Evolutionary conservation across 345 rosid genomes (phyloP), one percentile per base, ranked within the genome.

Genomic region (Eucalyptus tenuipes): DNA sequence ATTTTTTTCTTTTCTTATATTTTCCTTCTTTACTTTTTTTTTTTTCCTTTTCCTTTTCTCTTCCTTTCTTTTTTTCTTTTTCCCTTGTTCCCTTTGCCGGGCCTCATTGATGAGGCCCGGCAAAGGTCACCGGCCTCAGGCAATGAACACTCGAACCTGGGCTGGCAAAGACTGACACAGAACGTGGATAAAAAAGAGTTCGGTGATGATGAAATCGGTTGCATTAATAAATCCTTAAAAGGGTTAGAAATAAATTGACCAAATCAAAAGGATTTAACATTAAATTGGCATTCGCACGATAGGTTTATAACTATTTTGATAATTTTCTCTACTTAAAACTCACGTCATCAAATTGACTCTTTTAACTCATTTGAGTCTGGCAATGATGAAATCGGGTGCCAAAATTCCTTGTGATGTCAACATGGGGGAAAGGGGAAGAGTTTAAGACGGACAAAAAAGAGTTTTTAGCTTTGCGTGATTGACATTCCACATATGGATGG

Each of bases 231-330:
- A 49, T 49, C 0, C 53, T 6, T 61, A 61, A 3, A 68, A 68
- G 20, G 12, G 37, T 68, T 8, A 16, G 2, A 31, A 31, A 15
- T 17, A 68, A 68, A 33, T 68, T 31, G 6, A 17, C 3, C 0
- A 68, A 0, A 68, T 68, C 3, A 0, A 68, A 33, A 16, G 2
- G 7, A 25, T 31, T 68, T 1, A 17, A 1, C 1, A 16, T 4
- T 68, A 42, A 68, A 31, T 68, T 10, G 1, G 7, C 12, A 17
- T 68, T 18, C 24, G 0, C 20, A 33, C 4, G 2, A 33, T 68
- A 8, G 0, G 4, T 17, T 2, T 9, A 8, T 0, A 5, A 4
- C 3, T 2, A 14, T 14, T 64, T 64, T 64, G 29, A 0, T 24
- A 10, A 55, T 66, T 64, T 64, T n/a, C 9, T 7, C 17, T 2